These are phyloP conservation scores for Mucor indicus DNA, from an alignment of 371 early-diverging fungal genomes.

Conservation along the genomic window DNA sequence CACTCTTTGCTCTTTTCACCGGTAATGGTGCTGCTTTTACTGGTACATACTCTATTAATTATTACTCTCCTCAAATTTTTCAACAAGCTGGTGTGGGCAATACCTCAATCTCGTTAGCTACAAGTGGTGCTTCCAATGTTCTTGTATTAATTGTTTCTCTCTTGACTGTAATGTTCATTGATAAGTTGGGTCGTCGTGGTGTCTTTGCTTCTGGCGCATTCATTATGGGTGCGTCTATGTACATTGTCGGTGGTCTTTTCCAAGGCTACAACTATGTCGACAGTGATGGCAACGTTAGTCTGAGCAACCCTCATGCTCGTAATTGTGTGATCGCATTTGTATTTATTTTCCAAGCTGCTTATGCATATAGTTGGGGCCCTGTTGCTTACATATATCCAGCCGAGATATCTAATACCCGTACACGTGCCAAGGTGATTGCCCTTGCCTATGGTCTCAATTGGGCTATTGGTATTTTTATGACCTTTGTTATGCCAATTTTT, in stretches of 20 bases:
- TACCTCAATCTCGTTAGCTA: constrained; percentile 30
- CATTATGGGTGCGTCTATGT: constrained; percentile 42
- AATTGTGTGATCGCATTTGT: constrained; percentile 41
- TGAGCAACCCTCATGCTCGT: constrained; percentile 27
- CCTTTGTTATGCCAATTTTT: constrained; percentile 43
- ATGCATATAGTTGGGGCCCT: constrained; percentile 59
- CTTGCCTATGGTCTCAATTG: constrained; percentile 64
- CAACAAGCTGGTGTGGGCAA: constrained; percentile 32
- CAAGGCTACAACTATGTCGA: constrained; percentile 26
- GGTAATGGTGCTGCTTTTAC: constrained; percentile 62
- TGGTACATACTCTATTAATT: constrained; percentile 60
- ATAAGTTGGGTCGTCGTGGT: constrained; percentile 40
- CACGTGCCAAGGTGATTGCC: constrained; percentile 41
- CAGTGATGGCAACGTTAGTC: constrained; percentile 22
- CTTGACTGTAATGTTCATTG: constrained; percentile 58
- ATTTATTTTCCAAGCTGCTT: constrained; percentile 47
- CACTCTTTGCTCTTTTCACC: constrained; percentile 40
- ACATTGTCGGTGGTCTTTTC: constrained; percentile 42
- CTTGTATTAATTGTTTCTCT: constrained; percentile 41
- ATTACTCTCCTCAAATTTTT: constrained; percentile 45
- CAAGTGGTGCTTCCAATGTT: constrained; percentile 39
- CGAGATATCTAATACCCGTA: constrained; percentile 58
- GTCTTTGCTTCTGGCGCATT: constrained; percentile 41
- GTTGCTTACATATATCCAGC: constrained; percentile 66
- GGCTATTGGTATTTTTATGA: constrained; percentile 50